A percentile compares a stretch with the other conserved stretches of the same genome.
Conservation (phyloP, 192 early-diverging fungal genomes). For the Backusella psychrophila region DNA sequence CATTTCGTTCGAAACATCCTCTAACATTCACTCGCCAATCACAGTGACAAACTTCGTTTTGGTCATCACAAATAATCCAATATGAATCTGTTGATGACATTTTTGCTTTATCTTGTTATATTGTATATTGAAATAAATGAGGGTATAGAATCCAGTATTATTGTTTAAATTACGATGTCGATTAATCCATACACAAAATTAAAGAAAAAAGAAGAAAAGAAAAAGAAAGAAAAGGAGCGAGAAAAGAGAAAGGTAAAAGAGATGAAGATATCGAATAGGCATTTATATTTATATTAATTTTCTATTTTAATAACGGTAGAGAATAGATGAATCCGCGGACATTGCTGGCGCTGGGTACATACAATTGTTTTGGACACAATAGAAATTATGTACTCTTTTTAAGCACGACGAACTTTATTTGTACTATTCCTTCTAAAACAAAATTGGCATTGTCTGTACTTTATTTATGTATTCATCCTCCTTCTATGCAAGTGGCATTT, state of each 20-base stretch:
- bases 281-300: conserved; percentile 3
- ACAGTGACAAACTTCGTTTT: conserved; percentile 23
- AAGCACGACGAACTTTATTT: background rate
- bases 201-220: background rate
- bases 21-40: conserved; percentile 27
- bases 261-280: background rate
- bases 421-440: background rate
- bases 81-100: conserved; percentile 9
- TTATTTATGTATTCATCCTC: background rate
- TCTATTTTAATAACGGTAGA: background rate
- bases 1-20: background rate
- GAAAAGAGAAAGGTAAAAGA: background rate
- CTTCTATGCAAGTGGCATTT: background rate
- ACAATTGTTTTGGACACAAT: background rate
- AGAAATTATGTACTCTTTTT: conserved; percentile 6
- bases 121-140: background rate
- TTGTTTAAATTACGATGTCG: background rate
- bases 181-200: background rate
- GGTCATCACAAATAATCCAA: conserved; percentile 19
- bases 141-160: background rate
- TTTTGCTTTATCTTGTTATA: background rate
- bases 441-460: background rate
- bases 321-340: background rate
- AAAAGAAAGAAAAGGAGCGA: background rate
- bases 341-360: background rate